Evolutionary conservation across 2,329 filamentous ascomycete genomes (phyloP).

Genomic region (Coniochaeta sp.): DNA sequence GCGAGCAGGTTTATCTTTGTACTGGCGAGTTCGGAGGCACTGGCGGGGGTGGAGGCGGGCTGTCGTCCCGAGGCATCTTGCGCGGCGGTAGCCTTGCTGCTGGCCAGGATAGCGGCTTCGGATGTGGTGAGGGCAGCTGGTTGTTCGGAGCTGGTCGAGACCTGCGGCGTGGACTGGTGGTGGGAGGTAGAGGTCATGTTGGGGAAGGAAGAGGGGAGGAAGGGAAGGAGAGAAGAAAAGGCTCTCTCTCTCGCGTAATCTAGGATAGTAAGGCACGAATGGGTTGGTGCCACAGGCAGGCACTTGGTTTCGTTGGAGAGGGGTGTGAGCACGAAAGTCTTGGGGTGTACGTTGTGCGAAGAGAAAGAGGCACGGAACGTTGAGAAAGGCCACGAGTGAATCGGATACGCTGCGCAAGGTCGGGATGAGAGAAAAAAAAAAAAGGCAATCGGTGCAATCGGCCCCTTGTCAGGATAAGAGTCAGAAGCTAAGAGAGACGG

Average conservation of each 20-base stretch:
- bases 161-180: conserved; percentile 13
- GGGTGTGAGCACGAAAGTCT: not conserved
- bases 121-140: conserved; percentile 24
- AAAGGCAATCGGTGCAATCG: conserved; percentile 3
- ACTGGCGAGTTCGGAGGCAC: conserved; percentile 59
- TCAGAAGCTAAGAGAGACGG: conserved; percentile 4
- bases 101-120: conserved; percentile 16
- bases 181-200: conserved; percentile 26
- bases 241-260: not conserved
- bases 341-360: not conserved
- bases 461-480: conserved; percentile 9
- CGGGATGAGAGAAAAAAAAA: conserved; percentile 3
- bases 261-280: not conserved
- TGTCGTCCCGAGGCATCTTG: conserved; percentile 58
- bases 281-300: not conserved
- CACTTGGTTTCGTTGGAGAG: not conserved
- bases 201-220: conserved; percentile 10
- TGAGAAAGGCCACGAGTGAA: not conserved
- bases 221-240: not conserved
- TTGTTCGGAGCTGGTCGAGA: conserved; percentile 12
- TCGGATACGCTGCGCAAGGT: not conserved
- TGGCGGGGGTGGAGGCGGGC: conserved; percentile 53
- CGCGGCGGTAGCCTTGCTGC: conserved; percentile 17
- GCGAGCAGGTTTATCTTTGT: conserved; percentile 63
- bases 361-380: not conserved